Conservation (phyloP, 192 early-diverging fungal species). For the Umbelopsis ramanniana region DNA sequence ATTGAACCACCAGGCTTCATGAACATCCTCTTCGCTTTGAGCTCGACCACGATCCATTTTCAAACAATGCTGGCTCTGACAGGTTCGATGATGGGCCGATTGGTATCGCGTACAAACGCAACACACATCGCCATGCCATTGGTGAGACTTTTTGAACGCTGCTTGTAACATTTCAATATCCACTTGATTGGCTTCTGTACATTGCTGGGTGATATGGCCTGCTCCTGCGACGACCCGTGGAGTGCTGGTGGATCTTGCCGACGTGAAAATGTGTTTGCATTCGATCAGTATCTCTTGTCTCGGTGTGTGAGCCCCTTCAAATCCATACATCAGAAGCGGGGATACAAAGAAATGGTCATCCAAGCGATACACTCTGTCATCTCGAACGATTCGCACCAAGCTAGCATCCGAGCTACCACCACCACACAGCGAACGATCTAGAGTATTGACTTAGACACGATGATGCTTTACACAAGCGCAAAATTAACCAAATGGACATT, state of each 20-base stretch:
- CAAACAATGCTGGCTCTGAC: neutral
- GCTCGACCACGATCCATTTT: neutral
- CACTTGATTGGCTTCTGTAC: neutral
- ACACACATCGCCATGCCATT: slow-evolving; percentile 1
- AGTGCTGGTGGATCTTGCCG: neutral
- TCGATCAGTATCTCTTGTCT: neutral
- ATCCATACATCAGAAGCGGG: neutral
- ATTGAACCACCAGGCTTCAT: slow-evolving; percentile 2
- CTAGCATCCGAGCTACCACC: neutral
- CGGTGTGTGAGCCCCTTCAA: no score
- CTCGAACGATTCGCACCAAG: neutral
- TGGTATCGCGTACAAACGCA: neutral
- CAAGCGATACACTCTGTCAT: slow-evolving; percentile 1
- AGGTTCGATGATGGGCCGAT: neutral
- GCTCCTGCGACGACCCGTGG: neutral
- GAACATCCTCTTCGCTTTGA: slow-evolving; percentile 11
- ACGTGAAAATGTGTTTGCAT: slow-evolving; percentile 8
- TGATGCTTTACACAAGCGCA: neutral
- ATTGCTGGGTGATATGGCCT: neutral
- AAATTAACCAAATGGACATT: neutral
- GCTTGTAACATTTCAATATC: neutral
- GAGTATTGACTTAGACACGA: neutral
- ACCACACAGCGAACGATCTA: neutral
- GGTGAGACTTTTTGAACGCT: neutral
- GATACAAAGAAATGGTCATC: slow-evolving; percentile 19